Evolutionary conservation across 495 filamentous ascomycete genomes (phyloP).

Genomic region (Terfezia claveryi): DNA sequence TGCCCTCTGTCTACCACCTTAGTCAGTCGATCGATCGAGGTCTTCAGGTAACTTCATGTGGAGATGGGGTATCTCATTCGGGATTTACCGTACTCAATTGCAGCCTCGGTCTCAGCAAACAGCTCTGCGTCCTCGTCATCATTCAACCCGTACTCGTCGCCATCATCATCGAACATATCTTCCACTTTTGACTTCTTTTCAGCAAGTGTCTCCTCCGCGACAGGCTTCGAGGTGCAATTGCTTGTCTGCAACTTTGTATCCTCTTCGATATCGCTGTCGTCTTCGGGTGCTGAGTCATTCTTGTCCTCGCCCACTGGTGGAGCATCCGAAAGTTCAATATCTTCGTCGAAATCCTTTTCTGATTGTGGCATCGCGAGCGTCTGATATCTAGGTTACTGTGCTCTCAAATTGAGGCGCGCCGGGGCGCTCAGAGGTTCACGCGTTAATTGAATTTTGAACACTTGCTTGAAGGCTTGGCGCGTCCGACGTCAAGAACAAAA

Average conservation of each 20-base stretch:
- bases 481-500: not conserved
- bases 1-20: not conserved
- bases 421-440: not conserved
- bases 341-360: constrained; percentile 4
- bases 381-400: not conserved
- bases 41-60: not conserved
- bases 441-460: not conserved
- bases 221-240: not conserved
- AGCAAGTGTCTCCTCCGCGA: not conserved
- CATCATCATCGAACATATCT: constrained; percentile 1
- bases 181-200: not conserved
- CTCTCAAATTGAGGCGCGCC: not conserved
- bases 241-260: not conserved
- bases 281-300: constrained; percentile 1
- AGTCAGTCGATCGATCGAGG: not conserved
- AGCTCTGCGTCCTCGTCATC: constrained; percentile 1
- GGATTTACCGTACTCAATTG: constrained; percentile 9
- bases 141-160: not conserved
- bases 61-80: not conserved
- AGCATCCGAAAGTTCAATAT: constrained; percentile 11
- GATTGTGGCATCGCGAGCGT: not conserved
- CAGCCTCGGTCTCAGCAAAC: not conserved
- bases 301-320: constrained; percentile 2
- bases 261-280: not conserved
- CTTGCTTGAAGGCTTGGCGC: not conserved